A percentile compares a stretch with the other conserved stretches of the same genome.
phyloP scores from a whole-genome alignment of 805 yeast genomes.

The Millerago galiae region DNA sequence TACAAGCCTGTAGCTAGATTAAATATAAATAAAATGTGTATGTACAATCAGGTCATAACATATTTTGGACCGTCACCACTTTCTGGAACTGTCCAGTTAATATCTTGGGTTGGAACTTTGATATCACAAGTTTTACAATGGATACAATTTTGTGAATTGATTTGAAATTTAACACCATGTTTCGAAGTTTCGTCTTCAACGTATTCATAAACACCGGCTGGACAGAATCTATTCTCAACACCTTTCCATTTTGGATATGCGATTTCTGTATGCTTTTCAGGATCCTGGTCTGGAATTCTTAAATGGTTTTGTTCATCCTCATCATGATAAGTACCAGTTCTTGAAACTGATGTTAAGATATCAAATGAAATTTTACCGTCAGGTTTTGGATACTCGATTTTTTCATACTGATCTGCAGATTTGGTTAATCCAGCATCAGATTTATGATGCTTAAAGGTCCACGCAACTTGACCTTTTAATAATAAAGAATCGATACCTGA shows the following conservation, averaged over 20 bases:
- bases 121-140: constrained; percentile 99
- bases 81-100: constrained; percentile 96
- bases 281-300: constrained; percentile 57
- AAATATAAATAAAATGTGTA: neutral
- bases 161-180: constrained; percentile 76
- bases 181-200: constrained; percentile 51
- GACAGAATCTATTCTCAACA: constrained; percentile 88
- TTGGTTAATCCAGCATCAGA: constrained; percentile 72
- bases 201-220: constrained; percentile 98
- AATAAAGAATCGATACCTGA: constrained; percentile 81
- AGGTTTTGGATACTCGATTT: constrained; percentile 90
- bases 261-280: constrained; percentile 56
- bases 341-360: constrained; percentile 84
- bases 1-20: too few relatives aligned
- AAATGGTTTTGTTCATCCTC: constrained; percentile 92
- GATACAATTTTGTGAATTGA: constrained; percentile 94
- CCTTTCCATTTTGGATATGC: constrained; percentile 79
- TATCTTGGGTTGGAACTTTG: constrained; percentile 92
- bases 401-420: constrained; percentile 56
- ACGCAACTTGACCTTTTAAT: constrained; percentile 75
- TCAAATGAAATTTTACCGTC: constrained; percentile 93
- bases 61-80: constrained; percentile 99
- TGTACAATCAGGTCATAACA: constrained; percentile 51
- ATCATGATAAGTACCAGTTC: constrained; percentile 95
- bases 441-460: constrained; percentile 68